Base-by-base conservation (phyloP, 2,329 filamentous ascomycete genomes). In the Aspergillus alliaceus region DNA sequence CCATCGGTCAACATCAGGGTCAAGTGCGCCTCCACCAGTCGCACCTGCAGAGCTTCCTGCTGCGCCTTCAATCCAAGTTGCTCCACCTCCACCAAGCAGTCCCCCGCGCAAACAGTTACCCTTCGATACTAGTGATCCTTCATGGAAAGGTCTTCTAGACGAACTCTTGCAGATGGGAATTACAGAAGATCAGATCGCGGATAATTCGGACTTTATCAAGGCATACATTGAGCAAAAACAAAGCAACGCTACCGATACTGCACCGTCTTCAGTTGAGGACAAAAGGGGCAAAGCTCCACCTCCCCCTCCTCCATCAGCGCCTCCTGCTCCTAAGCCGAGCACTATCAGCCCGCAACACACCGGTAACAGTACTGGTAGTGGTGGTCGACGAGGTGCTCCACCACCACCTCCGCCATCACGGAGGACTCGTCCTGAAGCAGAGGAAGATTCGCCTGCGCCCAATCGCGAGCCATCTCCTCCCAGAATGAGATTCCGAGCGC, bases 401-500 rank as follows among this genome's bases (percentile, higher is more conserved):
- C 86, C 86, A 32, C 84, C 85, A 14, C 85, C 82, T 40, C 82
- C 82, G 18, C 80, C 80, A 61, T 77, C 80, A 42, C 73, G 82
- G 53, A 77, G 80, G 63, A 67, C 71, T 46, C 74, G 72, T 20
- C 62, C 71, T 34, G 79, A 81, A 48, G 64, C 66, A 67, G 87
- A 66, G 75, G 87, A 74, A 74, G 89, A 80, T 79, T 83, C 73
- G 73, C 75, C 79, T 15, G 77, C 78, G 35, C 85, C 90, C n/a
- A 84, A 88, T 29, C 82, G 87, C 68, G 88, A 91, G 58, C 84
- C 88, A 14, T 86, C 88, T 14, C 90, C 91, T 12, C 85, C 87
- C 22, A 84, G 87, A 51, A 85, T 86, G 8, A 84, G 82, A 66
- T 98, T 96, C 78, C 84, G 87, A 63, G 93, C 91, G 8, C 95